Base-by-base conservation (phyloP, 2,329 filamentous ascomycete species). In the Penicillium sp. region DNA sequence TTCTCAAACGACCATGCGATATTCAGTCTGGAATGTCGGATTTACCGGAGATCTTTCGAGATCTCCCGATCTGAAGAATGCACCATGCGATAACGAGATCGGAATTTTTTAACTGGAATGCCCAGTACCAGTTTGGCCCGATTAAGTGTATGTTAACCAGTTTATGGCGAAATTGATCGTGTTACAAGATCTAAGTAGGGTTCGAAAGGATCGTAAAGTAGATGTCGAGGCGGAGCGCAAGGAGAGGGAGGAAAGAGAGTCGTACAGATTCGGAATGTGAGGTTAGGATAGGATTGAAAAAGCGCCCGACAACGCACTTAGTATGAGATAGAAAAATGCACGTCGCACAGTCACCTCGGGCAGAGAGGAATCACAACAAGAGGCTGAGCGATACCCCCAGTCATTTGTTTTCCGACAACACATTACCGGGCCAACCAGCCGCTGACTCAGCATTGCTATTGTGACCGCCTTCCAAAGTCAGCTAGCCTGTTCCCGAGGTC, bases 21-120 rank as follows among this genome's bases (percentile, higher is more conserved):
- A 59, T 63, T 55, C 64, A 59, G 66, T 69, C 62, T 68, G 71
- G 72, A 76, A 77, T 78, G 67, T 67, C 62, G 65, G 64, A 65
- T 61, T 61, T 64, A 70, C 65, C 64, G 74, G 74, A 74, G 74
- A 77, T 76, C 75, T 73, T 66, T 67, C 57, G 64, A 72, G 75
- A 77, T 72, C 75, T 66, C 74, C 74, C 70, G 70, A 70, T 65
- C 70, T 59, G 68, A 68, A 61, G 71, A 72, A 75, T 76, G 69
- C 64, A 76, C 74, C 74, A 76, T 76, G 71, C 72, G 74, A 69
- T 59, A 46, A 35, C 26, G 59, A 61, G 52, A 59, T 49, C 34
- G 50, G 45, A 34, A 52, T 55, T 16, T 47, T 45, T 47, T 45
- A 34, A 62, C 54, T 57, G 49, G 48, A 61, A 61, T 57, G 45